Base-by-base conservation (phyloP, 768 basidiomycete species). In the Gautieria morchelliformis region DNA sequence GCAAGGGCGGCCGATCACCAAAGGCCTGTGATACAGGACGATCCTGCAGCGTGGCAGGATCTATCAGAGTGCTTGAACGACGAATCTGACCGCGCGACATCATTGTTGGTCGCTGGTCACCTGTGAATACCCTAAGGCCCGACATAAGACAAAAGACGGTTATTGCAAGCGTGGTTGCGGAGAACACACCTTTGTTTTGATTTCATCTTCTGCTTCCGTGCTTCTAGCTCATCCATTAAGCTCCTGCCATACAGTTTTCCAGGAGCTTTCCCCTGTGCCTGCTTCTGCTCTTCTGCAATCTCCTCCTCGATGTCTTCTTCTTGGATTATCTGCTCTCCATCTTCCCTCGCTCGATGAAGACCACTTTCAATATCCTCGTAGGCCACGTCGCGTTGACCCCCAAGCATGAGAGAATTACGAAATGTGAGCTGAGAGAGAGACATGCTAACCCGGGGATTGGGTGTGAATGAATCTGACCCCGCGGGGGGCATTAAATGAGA, bases 21-120 rank as follows among this genome's bases (percentile, higher is more conserved):
- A 75, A 65, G 37, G 72, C 71, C 54, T 79, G 78, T 15, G 74
- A 70, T 27, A 65, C 64, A 5, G 83, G 81, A n/a, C 76, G 71
- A 15, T 67, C 66, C 41, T 74, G 76, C 49, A 91, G 72, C 3
- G 79, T 72, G 41, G 78, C 73, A 17, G 85, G 84, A 66, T 92
- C 87, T 63, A 93, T 87, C 51, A 93, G 69, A 0, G 90, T 88
- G 62, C 79, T 83, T 12, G 80, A 68, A 19, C 79, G 82, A 57
- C 76, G 70, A 37, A 74, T 68, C 44, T 72, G 69, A 39, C 75
- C 73, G 60, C 93, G 81, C 35, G 84, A 81, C 92, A 95, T 94
- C 93, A 95, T 95, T 5, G 90, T 87, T 10, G 93, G 91, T 58
- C 93, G 76, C 61, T 87, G 78, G 65, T 96, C 93, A 14, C 93